Percentiles rank a stretch among this genome's conserved stretches.
phyloP scores from a whole-genome alignment of 1,284 basidiomycete genomes.

The Sphagnurus paluster region DNA sequence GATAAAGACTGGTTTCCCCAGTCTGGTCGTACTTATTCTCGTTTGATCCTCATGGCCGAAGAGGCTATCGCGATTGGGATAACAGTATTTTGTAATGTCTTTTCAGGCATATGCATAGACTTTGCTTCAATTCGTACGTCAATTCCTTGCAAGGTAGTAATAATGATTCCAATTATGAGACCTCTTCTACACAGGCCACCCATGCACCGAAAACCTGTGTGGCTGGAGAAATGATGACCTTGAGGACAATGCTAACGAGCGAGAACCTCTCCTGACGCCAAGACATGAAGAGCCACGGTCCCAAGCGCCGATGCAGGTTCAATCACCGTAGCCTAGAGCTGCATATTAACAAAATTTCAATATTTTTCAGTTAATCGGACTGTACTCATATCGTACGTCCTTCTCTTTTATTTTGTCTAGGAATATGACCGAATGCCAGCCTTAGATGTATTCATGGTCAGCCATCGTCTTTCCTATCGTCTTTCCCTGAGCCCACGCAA shows the following conservation, averaged over 20 bases:
- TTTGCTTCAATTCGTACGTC: conserved; percentile 22
- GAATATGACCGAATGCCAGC: too few relatives aligned
- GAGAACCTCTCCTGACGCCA: conserved; percentile 18
- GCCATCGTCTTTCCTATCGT: too few relatives aligned
- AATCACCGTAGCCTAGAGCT: background rate
- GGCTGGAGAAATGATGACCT: conserved; percentile 4
- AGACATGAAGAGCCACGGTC: conserved; percentile 16
- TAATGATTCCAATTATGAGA: background rate
- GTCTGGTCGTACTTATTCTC: too few relatives aligned
- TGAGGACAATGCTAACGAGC: conserved; percentile 8
- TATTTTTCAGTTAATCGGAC: too few relatives aligned
- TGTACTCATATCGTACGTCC: too few relatives aligned
- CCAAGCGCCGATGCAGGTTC: conserved; percentile 19
- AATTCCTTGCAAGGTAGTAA: background rate
- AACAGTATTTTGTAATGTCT: conserved; percentile 19
- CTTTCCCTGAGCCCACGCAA: too few relatives aligned
- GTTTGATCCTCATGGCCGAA: conserved; percentile 13
- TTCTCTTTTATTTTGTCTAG: too few relatives aligned
- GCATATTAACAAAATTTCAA: too few relatives aligned
- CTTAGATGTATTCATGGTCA: too few relatives aligned
- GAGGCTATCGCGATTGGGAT: conserved; percentile 18
- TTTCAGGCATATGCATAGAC: conserved; percentile 23
- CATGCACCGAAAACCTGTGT: conserved; percentile 19
- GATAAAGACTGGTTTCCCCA: too few relatives aligned
- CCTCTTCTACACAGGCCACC: conserved; percentile 16